phyloP scores from a whole-genome alignment of 2,329 filamentous ascomycete species.

The Lasiodiplodia gonubiensis region DNA sequence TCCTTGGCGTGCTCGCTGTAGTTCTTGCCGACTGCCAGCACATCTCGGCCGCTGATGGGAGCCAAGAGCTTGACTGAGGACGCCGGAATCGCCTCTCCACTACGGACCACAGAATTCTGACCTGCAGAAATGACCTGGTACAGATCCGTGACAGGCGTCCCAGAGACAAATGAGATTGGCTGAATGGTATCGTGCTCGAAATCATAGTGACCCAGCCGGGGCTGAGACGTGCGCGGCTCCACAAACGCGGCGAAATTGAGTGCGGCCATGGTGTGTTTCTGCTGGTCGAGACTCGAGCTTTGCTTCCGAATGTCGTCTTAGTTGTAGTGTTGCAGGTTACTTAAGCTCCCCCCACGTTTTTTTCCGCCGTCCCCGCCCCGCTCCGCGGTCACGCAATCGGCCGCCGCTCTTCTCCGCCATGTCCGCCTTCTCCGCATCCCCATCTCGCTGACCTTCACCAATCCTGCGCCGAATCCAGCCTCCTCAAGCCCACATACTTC shows the following conservation, averaged over 20 bases:
- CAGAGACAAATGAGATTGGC: conserved; percentile 55
- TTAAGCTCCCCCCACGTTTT: background rate
- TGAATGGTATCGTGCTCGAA: conserved; percentile 45
- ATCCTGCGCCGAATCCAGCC: background rate
- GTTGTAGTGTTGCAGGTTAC: background rate
- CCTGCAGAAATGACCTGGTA: conserved; percentile 61
- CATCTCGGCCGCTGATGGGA: conserved; percentile 56
- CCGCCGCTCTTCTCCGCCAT: background rate
- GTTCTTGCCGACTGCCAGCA: conserved; percentile 64
- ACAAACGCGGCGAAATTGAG: conserved; percentile 5
- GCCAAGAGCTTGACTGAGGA: conserved; percentile 52
- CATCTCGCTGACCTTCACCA: no score
- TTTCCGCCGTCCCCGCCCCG: background rate
- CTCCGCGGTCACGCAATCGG: no score
- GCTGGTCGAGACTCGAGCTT: background rate
- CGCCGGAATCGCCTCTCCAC: conserved; percentile 35
- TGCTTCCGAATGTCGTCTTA: background rate
- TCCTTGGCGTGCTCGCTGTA: conserved; percentile 64
- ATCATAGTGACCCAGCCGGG: conserved; percentile 53
- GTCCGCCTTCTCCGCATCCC: background rate
- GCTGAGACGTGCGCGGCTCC: background rate
- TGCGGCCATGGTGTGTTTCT: background rate
- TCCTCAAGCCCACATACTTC: background rate
- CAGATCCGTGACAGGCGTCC: conserved; percentile 53
- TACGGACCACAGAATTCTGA: conserved; percentile 29